These are phyloP conservation scores for Theileria parva DNA, from an alignment of 169 alveolate species.

Conservation along the genomic window DNA sequence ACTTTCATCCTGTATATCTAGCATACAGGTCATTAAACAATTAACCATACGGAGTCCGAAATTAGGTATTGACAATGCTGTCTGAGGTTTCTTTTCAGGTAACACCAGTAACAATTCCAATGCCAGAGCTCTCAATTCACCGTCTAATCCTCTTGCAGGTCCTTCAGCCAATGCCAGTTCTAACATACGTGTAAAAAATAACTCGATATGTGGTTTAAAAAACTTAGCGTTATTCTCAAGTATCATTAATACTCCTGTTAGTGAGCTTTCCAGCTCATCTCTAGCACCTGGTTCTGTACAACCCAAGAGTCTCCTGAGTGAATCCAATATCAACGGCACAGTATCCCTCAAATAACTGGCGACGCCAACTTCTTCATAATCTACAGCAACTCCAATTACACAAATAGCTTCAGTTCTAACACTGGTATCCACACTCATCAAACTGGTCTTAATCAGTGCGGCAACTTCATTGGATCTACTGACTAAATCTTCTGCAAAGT, in stretches of 20 bases:
- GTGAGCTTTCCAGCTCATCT: conserved; percentile 74
- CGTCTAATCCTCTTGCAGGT: conserved; percentile 67
- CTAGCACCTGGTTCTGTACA: conserved; percentile 67
- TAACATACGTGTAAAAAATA: conserved; percentile 66
- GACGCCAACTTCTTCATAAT: conserved; percentile 58
- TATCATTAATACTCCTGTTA: conserved; percentile 72
- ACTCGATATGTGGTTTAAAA: conserved; percentile 59
- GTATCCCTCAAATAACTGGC: conserved; percentile 64
- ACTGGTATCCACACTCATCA: conserved; percentile 59
- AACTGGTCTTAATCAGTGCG: conserved; percentile 64
- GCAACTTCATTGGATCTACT: conserved; percentile 55
- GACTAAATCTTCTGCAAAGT: conserved; percentile 66
- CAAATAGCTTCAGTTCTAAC: conserved; percentile 75
- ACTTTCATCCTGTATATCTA: conserved; percentile 81
- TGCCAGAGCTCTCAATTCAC: conserved; percentile 71
- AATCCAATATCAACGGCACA: conserved; percentile 70
- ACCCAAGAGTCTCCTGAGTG: conserved; percentile 65
- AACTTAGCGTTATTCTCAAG: conserved; percentile 76
- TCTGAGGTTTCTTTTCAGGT: conserved; percentile 76
- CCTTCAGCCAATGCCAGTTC: conserved; percentile 66
- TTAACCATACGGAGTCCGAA: conserved; percentile 72
- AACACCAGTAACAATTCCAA: conserved; percentile 75
- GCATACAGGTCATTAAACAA: conserved; percentile 77
- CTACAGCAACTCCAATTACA: conserved; percentile 66
- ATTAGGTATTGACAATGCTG: conserved; percentile 75